Evolutionary conservation across 1,284 basidiomycete species (phyloP), one percentile per base, ranked within the genome.

Genomic region (Earliella scabrosa): DNA sequence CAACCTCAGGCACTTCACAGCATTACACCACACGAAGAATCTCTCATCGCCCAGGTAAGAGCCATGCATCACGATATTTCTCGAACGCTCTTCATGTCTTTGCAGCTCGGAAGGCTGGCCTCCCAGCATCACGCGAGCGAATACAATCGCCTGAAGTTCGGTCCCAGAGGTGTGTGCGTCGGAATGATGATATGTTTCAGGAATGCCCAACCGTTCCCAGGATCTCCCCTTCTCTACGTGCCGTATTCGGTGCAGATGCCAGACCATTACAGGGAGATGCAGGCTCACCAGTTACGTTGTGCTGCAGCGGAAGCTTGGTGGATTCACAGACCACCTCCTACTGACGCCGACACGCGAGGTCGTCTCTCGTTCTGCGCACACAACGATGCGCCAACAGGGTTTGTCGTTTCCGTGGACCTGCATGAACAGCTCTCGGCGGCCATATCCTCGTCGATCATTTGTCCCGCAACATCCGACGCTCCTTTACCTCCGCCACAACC

Each of bases 91-190:
- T 13, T 20, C 18, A 39, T 20, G 14, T 10, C 10, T 36, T 24
- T 5, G 13, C 24, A 86, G 81, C 81, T 91, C 52, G 77, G 80
- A 7, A 73, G 71, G 16, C 72, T 90, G 18, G 89, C 90, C 4
- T 92, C 90, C 7, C 92, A 94, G 67, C 90, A 93, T 75, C 93
- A 94, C 56, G 63, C 72, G 53, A 91, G 88, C 72, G 87, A 90
- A 44, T 94, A 95, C 71, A 90, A 84, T 64, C 78, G 82, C 53
- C 72, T 85, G n/a, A 94, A 94, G 70, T 88, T 83, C 63, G 92
- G 91, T 13, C 75, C 79, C 4, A 72, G 78, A 64, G 91, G 90
- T 87, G 55, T 61, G 41, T 45, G 29, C 29, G 13, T n/a, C n/a
- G 13, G 29, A 7, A 31, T 40, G 16, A 26, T 35, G 18, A 13